Base-by-base conservation (phyloP, 2,329 filamentous ascomycete genomes). In the Xylaria sp. region DNA sequence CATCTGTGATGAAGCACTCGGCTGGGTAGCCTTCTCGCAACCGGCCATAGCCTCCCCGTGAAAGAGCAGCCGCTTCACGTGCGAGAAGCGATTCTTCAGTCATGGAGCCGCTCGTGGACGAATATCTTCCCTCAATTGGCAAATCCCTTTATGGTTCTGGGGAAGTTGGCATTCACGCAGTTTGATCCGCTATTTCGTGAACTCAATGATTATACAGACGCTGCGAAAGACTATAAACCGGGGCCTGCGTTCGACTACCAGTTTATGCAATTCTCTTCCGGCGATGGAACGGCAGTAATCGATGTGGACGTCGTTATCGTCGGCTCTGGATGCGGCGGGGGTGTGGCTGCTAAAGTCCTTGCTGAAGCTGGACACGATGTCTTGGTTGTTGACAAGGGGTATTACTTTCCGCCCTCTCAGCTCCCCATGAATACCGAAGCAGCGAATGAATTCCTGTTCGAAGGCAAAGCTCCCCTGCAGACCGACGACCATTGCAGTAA, bases 301-400 rank as follows among this genome's bases (percentile, higher is more conserved):
- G 89, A 94, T 63, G 91, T 92, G 0, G 95, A 98, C 78, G 89
- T 93, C 0, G 85, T 93, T 18, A 86, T 94, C 62, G 84, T 94
- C 8, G 91, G 91, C 0, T 91, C 89, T 62, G 91, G 91, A 3
- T 93, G 91, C 74, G 91, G 91, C 66, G 91, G 89, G 20, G 90
- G 84, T 2, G 91, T 93, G 0, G 86, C 85, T 20, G 91, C 91
- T 2, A 92, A 92, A 76, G 90, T 89, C 60, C 79, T 93, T 1
- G 86, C 91, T 1, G 82, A 90, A 66, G 77, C 76, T 9, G 77
- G 77, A 1, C 72, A 77, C 63, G 82, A 84, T 9, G 91, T 93
- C 15, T 76, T 92, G 8, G 90, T 94, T 0, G 88, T 91, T 0
- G 91, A 94, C 63, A 92, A 92, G 72, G 85, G 85, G 0, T 91